phyloP scores from a whole-genome alignment of 495 filamentous ascomycete genomes.

The Echria macrotheca region DNA sequence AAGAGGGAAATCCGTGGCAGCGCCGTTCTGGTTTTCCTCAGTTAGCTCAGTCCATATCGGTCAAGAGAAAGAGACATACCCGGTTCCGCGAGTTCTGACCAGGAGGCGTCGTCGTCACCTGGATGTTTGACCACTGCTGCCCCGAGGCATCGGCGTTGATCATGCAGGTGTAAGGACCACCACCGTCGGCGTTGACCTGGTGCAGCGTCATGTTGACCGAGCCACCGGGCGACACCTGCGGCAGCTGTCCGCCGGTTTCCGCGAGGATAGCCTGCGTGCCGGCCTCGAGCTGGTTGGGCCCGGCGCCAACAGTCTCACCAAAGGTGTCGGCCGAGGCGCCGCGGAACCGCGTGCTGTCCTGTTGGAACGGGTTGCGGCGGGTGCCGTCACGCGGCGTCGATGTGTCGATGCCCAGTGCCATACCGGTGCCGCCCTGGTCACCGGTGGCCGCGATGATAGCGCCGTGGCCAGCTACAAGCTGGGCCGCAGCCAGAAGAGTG shows the following conservation, averaged over 20 bases:
- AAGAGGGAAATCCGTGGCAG: slow-evolving; percentile 39
- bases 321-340: slow-evolving; percentile 37
- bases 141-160: slow-evolving; percentile 47
- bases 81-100: slow-evolving; percentile 33
- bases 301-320: slow-evolving; percentile 37
- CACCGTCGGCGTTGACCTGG: slow-evolving; percentile 47
- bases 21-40: slow-evolving; percentile 18
- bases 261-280: slow-evolving; percentile 43
- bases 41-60: too few species aligned
- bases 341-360: slow-evolving; percentile 48
- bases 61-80: slow-evolving; percentile 11
- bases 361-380: slow-evolving; percentile 47
- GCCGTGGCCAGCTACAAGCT: slow-evolving; percentile 42
- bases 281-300: slow-evolving; percentile 43
- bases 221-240: slow-evolving; percentile 44
- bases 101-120: slow-evolving; percentile 32
- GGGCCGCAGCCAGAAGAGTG: slow-evolving; percentile 25
- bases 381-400: slow-evolving; percentile 49
- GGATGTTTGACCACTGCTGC: slow-evolving; percentile 34
- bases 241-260: slow-evolving; percentile 40
- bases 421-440: slow-evolving; percentile 44
- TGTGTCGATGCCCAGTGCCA: slow-evolving; percentile 42
- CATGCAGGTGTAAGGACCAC: slow-evolving; percentile 43
- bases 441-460: slow-evolving; percentile 45
- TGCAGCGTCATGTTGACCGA: slow-evolving; percentile 47